These are phyloP conservation scores for Claviceps fusiformis DNA, from an alignment of 2,329 filamentous ascomycete species.

Conservation along the genomic window DNA sequence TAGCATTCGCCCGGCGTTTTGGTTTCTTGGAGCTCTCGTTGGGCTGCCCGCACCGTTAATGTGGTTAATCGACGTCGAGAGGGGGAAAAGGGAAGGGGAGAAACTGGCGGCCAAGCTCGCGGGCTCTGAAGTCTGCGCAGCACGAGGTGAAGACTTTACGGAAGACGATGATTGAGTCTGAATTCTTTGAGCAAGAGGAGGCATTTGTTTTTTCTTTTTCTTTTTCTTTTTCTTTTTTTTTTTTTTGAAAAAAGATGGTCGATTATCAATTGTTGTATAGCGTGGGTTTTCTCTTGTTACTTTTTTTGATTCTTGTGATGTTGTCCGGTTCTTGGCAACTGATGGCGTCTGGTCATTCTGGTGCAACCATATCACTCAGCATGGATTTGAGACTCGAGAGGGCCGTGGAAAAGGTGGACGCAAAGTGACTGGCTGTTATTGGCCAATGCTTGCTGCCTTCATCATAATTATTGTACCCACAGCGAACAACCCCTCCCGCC, in stretches of 20 bases:
- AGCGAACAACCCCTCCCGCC: neutral
- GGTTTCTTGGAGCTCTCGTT: slow-evolving; percentile 78
- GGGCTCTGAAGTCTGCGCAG: slow-evolving; percentile 27
- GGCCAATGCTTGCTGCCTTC: neutral
- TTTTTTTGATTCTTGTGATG: neutral
- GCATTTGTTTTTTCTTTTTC: neutral
- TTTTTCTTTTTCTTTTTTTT: too few species aligned
- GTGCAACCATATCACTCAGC: too few species aligned
- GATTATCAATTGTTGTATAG: neutral
- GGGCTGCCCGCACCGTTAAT: slow-evolving; percentile 74
- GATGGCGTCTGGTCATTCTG: too few species aligned
- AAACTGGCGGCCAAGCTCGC: slow-evolving; percentile 48
- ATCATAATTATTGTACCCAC: neutral
- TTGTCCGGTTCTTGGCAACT: too few species aligned
- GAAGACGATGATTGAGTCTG: slow-evolving; percentile 12
- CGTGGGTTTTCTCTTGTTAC: neutral
- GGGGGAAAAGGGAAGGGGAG: slow-evolving; percentile 56
- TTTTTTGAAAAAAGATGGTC: neutral
- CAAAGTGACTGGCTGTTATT: neutral
- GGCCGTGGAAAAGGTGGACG: neutral
- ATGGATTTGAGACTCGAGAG: too few species aligned
- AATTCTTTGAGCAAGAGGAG: neutral
- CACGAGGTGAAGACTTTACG: slow-evolving; percentile 3
- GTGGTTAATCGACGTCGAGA: slow-evolving; percentile 70
- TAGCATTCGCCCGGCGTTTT: slow-evolving; percentile 76